A percentile compares a stretch with the other conserved stretches of the same genome.
These are phyloP conservation scores for Pisolithus thermaeus DNA, from an alignment of 1,284 basidiomycete species.

Conservation along the genomic window DNA sequence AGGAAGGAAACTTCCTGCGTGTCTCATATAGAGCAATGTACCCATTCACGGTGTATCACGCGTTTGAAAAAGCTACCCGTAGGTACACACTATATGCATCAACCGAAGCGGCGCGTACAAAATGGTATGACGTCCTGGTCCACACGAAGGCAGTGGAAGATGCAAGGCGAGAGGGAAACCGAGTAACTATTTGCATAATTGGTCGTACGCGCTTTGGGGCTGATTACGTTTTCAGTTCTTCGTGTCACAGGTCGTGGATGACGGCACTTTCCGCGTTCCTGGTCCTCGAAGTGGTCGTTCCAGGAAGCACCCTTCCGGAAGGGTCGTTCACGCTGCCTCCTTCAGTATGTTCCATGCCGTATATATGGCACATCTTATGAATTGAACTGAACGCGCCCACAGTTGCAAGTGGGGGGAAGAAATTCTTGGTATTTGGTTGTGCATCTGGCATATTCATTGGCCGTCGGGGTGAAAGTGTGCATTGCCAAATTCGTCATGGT, in stretches of 20 bases:
- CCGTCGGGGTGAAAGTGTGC: constrained; percentile 44
- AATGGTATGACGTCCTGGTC: constrained; percentile 57
- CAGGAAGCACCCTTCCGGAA: constrained; percentile 46
- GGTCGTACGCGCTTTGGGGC: background rate
- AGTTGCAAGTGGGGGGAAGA: constrained; percentile 40
- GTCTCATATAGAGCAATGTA: constrained; percentile 49
- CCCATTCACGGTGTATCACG: constrained; percentile 73
- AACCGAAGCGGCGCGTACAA: constrained; percentile 49
- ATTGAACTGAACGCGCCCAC: constrained; percentile 3
- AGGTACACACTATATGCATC: constrained; percentile 66
- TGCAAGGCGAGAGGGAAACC: constrained; percentile 61
- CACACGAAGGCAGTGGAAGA: constrained; percentile 58
- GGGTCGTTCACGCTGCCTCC: constrained; percentile 49
- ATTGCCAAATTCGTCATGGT: constrained; percentile 3
- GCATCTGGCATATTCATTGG: constrained; percentile 62
- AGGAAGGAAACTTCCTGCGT: constrained; percentile 52
- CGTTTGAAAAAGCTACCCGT: constrained; percentile 45
- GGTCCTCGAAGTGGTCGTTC: constrained; percentile 28
- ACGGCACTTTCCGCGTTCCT: constrained; percentile 52
- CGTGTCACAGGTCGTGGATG: constrained; percentile 50
- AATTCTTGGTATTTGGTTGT: constrained; percentile 58
- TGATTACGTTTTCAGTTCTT: constrained; percentile 48
- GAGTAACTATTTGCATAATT: constrained; percentile 38
- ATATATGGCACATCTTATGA: background rate
- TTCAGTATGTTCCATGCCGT: constrained; percentile 45